Evolutionary conservation across 805 yeast genomes (phyloP).

Genomic region (Yarrowia sp.): DNA sequence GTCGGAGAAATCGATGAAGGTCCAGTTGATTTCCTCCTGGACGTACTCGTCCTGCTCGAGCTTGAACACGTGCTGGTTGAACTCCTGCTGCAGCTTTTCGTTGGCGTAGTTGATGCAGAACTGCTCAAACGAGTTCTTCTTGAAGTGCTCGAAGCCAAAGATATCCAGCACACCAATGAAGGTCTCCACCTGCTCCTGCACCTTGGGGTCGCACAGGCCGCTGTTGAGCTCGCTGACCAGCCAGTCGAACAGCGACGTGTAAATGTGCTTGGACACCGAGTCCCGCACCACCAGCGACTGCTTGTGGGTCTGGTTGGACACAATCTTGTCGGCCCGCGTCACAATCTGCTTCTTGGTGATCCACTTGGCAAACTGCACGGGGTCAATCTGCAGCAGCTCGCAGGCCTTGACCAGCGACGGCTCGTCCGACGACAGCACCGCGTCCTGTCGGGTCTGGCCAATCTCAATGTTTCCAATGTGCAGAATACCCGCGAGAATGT

Average conservation of each 20-base stretch:
- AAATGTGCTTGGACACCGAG: conserved; percentile 94
- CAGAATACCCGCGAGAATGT: conserved; percentile 82
- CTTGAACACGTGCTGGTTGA: conserved; percentile 96
- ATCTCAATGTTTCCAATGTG: conserved; percentile 93
- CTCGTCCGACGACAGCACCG: conserved; percentile 82
- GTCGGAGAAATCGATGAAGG: conserved; percentile 92
- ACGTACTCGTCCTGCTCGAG: conserved; percentile 95
- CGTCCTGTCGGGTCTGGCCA: conserved; percentile 82
- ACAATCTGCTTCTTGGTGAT: conserved; percentile 87
- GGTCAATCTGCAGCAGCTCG: conserved; percentile 80
- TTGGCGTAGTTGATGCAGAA: conserved; percentile 97
- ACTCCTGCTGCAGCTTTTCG: conserved; percentile 96
- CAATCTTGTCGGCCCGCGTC: conserved; percentile 91
- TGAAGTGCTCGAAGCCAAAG: conserved; percentile 96
- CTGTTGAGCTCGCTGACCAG: conserved; percentile 81
- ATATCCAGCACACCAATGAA: conserved; percentile 97
- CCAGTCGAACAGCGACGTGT: conserved; percentile 95
- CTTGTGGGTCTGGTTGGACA: conserved; percentile 77
- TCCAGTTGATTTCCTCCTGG: conserved; percentile 93
- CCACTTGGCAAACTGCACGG: conserved; percentile 83
- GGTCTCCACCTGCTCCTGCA: conserved; percentile 63
- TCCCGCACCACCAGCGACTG: conserved; percentile 93
- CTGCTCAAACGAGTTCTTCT: conserved; percentile 93
- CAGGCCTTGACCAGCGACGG: conserved; percentile 83
- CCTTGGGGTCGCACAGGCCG: conserved; percentile 79